Conservation (phyloP, 495 filamentous ascomycete genomes). For the Schizothecium vesticola region DNA sequence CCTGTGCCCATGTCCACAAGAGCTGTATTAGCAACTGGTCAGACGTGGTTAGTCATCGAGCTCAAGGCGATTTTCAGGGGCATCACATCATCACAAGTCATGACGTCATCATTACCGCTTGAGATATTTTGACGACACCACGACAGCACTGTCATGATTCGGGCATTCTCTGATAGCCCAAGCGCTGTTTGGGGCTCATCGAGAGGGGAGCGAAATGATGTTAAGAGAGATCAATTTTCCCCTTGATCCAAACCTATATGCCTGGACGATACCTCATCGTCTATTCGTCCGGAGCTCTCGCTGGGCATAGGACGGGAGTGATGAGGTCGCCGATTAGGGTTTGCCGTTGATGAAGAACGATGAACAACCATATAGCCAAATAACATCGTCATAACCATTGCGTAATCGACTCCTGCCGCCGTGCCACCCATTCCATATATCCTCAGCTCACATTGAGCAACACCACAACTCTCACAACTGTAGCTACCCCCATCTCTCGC, state of each 20-base stretch:
- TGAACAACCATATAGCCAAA: not conserved
- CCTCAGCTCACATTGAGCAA: not conserved
- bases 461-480: not conserved
- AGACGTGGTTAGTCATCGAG: not conserved
- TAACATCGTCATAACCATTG: not conserved
- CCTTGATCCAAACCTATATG: not conserved
- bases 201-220: not conserved
- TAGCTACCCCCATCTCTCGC: no score
- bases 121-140: not conserved
- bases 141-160: not conserved
- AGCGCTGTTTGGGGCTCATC: not conserved
- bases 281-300: not conserved
- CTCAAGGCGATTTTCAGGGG: not conserved
- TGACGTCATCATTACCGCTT: not conserved
- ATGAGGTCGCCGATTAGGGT: not conserved
- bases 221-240: not conserved
- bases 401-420: not conserved
- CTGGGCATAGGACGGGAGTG: not conserved
- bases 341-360: not conserved
- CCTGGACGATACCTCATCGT: not conserved
- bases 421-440: not conserved
- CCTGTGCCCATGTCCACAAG: no score
- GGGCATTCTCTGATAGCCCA: not conserved
- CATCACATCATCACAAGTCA: not conserved
- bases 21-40: not conserved